phyloP scores from a whole-genome alignment of 495 filamentous ascomycete species.

The Cairneyella variabilis region DNA sequence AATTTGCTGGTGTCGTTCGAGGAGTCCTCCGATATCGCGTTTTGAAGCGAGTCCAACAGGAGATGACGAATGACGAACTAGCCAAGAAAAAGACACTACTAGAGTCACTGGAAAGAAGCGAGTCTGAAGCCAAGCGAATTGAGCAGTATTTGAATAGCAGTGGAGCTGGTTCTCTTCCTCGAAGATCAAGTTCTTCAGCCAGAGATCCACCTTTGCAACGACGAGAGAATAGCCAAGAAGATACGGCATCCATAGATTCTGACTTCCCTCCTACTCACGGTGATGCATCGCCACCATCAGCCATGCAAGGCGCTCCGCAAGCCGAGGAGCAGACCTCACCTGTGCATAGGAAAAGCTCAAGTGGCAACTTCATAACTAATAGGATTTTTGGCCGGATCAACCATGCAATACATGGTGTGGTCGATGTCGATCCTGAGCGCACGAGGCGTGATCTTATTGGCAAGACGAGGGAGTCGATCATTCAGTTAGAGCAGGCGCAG shows the following conservation, averaged over 20 bases:
- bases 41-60: constrained; percentile 90
- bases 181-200: constrained; percentile 62
- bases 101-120: constrained; percentile 81
- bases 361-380: constrained; percentile 79
- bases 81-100: constrained; percentile 74
- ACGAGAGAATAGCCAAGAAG: constrained; percentile 41
- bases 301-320: constrained; percentile 53
- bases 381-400: constrained; percentile 94
- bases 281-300: constrained; percentile 58
- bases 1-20: constrained; percentile 92
- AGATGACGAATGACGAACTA: constrained; percentile 92
- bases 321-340: constrained; percentile 30
- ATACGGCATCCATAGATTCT: constrained; percentile 83
- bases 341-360: constrained; percentile 65
- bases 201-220: constrained; percentile 35
- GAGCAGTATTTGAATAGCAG: constrained; percentile 81
- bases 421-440: constrained; percentile 90
- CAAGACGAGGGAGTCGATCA: constrained; percentile 77
- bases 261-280: constrained; percentile 91
- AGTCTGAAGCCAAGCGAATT: constrained; percentile 85
- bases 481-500: constrained; percentile 83
- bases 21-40: constrained; percentile 83
- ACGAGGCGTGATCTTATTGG: constrained; percentile 91
- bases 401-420: constrained; percentile 92
- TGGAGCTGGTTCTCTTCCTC: constrained; percentile 49